Evolutionary conservation across 768 basidiomycete species (phyloP).

Genomic region (Kockovaella imperatae): DNA sequence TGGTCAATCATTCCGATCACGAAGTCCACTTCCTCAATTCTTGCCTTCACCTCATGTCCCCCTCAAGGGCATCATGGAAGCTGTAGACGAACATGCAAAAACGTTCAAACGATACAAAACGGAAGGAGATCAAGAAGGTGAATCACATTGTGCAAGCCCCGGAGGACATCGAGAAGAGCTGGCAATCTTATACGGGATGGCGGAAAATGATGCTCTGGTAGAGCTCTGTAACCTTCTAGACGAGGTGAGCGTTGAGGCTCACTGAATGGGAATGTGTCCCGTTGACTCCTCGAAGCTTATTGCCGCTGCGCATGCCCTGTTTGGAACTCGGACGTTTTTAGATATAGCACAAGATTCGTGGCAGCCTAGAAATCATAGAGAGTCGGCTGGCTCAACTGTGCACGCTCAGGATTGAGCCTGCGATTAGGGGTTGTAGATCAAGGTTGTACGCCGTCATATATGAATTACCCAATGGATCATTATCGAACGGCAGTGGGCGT

Average conservation of each 20-base stretch:
- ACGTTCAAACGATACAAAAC: constrained; percentile 8
- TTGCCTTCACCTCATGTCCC: constrained; percentile 36
- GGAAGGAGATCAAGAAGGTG: constrained; percentile 3
- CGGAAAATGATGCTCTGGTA: constrained; percentile 39
- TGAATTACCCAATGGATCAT: too few species aligned
- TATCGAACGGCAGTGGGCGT: too few species aligned
- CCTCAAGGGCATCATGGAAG: constrained; percentile 29
- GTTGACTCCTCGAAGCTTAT: constrained; percentile 17
- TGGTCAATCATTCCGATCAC: constrained; percentile 38
- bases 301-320: constrained; percentile 33
- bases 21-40: constrained; percentile 43
- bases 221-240: constrained; percentile 38
- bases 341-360: constrained; percentile 3
- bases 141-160: neutral
- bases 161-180: constrained; percentile 19
- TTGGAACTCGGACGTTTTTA: constrained; percentile 33
- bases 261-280: neutral
- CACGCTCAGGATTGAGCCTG: too few species aligned
- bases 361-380: too few species aligned
- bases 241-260: constrained; percentile 27
- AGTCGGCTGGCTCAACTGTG: too few species aligned
- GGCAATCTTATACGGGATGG: constrained; percentile 41
- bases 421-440: too few species aligned
- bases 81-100: constrained; percentile 31
- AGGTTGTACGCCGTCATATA: too few species aligned